These are phyloP conservation scores for Cyathus striatus DNA, from an alignment of 768 basidiomycete genomes.

Conservation along the genomic window DNA sequence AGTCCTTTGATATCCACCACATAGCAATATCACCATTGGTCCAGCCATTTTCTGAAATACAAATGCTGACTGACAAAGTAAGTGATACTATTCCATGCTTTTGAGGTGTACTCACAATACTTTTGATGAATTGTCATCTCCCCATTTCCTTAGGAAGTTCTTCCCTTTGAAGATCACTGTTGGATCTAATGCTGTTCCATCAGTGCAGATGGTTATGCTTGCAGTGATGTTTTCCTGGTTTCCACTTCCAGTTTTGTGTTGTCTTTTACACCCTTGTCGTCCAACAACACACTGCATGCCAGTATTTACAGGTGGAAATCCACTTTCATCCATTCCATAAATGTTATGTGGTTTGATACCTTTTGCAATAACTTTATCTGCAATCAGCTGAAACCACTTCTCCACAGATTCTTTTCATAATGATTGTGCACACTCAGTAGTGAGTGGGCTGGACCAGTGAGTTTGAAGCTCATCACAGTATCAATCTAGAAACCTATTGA, in stretches of 20 bases:
- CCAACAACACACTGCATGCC: slow-evolving; percentile 24
- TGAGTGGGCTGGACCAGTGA: slow-evolving; percentile 25
- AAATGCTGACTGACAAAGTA: no score
- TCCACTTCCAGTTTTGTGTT: slow-evolving; percentile 24
- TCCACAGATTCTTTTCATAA: slow-evolving; percentile 22
- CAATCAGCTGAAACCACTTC: slow-evolving; percentile 26
- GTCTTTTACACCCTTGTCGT: slow-evolving; percentile 15
- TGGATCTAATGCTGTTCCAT: slow-evolving; percentile 25
- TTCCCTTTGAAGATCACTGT: slow-evolving; percentile 34
- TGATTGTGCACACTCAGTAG: slow-evolving; percentile 18
- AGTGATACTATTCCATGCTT: no score
- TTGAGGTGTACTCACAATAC: slow-evolving; percentile 31
- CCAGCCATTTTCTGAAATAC: no score
- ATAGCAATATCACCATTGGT: no score
- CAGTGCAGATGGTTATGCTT: slow-evolving; percentile 33
- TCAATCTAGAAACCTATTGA: slow-evolving; percentile 16
- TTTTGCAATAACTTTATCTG: slow-evolving; percentile 13
- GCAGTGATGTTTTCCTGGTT: slow-evolving; percentile 29
- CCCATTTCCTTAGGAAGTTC: slow-evolving; percentile 22
- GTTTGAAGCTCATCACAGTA: slow-evolving; percentile 22
- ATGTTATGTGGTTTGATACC: slow-evolving; percentile 14
- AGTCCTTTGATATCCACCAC: no score
- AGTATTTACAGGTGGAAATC: slow-evolving; percentile 17
- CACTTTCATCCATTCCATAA: slow-evolving; percentile 35
- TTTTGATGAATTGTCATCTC: slow-evolving; percentile 26